phyloP scores from a whole-genome alignment of 345 rosid species.

The Ailanthus altissimus region DNA sequence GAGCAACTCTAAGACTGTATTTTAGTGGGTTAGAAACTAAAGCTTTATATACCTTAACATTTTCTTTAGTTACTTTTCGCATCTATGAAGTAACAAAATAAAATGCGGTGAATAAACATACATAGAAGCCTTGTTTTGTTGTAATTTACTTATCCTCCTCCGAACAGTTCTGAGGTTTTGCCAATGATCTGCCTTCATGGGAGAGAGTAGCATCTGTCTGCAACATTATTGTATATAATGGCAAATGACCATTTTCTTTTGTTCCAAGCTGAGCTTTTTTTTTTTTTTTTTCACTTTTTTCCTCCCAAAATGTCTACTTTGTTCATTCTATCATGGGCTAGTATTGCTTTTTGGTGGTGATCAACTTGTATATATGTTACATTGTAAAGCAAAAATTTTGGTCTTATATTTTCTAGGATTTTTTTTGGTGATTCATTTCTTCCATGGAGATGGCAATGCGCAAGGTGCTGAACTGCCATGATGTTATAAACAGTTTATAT shows the following conservation, averaged over 20 bases:
- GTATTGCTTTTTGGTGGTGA: neutral
- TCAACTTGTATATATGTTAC: neutral
- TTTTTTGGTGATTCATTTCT: neutral
- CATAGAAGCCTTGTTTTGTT: neutral
- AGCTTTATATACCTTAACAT: neutral
- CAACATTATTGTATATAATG: constrained; percentile 1
- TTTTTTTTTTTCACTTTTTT: neutral
- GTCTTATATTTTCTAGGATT: neutral
- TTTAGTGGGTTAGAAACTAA: neutral
- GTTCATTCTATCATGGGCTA: neutral
- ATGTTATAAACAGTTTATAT: neutral
- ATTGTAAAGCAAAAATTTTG: neutral
- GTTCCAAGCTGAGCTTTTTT: neutral
- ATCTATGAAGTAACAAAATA: neutral
- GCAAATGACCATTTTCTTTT: neutral
- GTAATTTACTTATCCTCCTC: neutral
- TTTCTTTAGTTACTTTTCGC: neutral
- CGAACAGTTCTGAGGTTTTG: neutral
- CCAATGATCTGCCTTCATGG: neutral
- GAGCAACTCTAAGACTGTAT: neutral
- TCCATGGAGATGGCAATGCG: neutral
- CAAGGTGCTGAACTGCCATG: neutral
- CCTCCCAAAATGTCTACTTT: neutral
- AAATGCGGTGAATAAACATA: neutral
- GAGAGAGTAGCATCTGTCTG: neutral